Percentiles rank a stretch among this genome's conserved stretches.
Conservation (phyloP, 441 rosid species). For the Pelargonium myrrhifolium region DNA sequence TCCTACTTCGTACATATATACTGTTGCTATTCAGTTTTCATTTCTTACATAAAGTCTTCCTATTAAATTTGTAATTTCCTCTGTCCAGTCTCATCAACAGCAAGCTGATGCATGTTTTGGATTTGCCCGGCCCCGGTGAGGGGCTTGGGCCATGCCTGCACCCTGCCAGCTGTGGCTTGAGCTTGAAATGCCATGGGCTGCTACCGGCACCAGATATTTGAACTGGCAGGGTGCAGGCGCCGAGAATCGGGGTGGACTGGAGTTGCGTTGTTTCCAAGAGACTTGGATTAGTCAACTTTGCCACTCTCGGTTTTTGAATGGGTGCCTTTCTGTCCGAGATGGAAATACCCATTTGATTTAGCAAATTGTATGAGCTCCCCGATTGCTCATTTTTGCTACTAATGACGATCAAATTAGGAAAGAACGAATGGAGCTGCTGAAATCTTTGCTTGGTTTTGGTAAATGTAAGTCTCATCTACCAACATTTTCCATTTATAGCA, state of each 20-base stretch:
- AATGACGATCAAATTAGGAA: conserved; percentile 19
- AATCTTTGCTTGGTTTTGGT: conserved; percentile 5
- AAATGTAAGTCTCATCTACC: conserved; percentile 19
- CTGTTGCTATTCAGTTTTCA: conserved; percentile 1
- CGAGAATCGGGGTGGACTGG: conserved; percentile 35
- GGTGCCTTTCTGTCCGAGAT: conserved; percentile 30
- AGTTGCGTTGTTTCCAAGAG: conserved; percentile 12
- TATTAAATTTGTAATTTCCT: neutral
- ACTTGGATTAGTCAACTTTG: conserved; percentile 16
- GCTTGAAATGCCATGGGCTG: conserved; percentile 25
- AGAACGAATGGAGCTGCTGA: conserved; percentile 21
- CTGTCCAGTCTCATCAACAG: conserved; percentile 52
- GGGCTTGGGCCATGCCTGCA: conserved; percentile 94
- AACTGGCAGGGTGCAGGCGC: conserved; percentile 65
- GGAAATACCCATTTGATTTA: conserved; percentile 26
- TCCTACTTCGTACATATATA: neutral
- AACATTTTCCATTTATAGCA: neutral
- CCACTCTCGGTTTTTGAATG: conserved; percentile 27
- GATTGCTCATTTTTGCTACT: conserved; percentile 21
- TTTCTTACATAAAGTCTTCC: neutral
- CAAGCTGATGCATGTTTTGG: conserved; percentile 71
- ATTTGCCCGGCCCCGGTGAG: conserved; percentile 91
- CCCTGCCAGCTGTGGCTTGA: conserved; percentile 43
- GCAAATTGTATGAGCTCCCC: conserved; percentile 14
- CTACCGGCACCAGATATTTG: conserved; percentile 9